Evolutionary conservation across 371 early-diverging fungal species (phyloP).

Genomic region (Choanephora cucurbitarum): DNA sequence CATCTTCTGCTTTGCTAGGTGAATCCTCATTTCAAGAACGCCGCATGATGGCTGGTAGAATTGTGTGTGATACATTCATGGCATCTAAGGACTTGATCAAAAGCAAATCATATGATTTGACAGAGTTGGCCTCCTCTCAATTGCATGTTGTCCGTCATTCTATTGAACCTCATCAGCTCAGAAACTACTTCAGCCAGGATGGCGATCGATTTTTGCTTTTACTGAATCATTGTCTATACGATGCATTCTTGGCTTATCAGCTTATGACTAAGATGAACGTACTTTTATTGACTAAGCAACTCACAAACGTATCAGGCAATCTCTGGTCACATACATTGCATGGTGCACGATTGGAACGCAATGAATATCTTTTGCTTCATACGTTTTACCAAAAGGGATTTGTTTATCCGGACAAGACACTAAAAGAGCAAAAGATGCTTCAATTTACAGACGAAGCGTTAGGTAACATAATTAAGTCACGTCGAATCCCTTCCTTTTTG

Average conservation of each 20-base stretch:
- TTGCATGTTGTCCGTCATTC: conserved; percentile 73
- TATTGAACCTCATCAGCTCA: conserved; percentile 70
- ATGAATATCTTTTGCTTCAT: conserved; percentile 97
- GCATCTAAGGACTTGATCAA: conserved; percentile 80
- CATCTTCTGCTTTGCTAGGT: conserved; percentile 67
- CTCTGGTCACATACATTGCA: conserved; percentile 86
- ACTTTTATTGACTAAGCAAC: conserved; percentile 86
- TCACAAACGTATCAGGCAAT: conserved; percentile 92
- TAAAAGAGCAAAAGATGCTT: not conserved
- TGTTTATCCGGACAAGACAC: conserved; percentile 81
- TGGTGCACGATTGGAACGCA: conserved; percentile 93
- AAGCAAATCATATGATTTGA: conserved; percentile 80
- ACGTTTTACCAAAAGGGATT: conserved; percentile 85
- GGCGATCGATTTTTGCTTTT: conserved; percentile 57
- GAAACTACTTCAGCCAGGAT: conserved; percentile 56
- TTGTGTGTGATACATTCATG: conserved; percentile 92
- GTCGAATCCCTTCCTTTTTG: no score
- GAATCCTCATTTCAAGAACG: conserved; percentile 64
- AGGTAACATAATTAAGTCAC: not conserved
- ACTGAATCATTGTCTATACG: conserved; percentile 76
- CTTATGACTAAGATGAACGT: conserved; percentile 82
- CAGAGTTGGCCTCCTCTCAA: conserved; percentile 67
- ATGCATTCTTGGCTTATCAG: conserved; percentile 69
- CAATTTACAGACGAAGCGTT: conserved; percentile 1
- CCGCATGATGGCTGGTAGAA: conserved; percentile 71